Evolutionary conservation across 139 green algal genomes (phyloP).

Genomic region (Dunaliella primolecta): DNA sequence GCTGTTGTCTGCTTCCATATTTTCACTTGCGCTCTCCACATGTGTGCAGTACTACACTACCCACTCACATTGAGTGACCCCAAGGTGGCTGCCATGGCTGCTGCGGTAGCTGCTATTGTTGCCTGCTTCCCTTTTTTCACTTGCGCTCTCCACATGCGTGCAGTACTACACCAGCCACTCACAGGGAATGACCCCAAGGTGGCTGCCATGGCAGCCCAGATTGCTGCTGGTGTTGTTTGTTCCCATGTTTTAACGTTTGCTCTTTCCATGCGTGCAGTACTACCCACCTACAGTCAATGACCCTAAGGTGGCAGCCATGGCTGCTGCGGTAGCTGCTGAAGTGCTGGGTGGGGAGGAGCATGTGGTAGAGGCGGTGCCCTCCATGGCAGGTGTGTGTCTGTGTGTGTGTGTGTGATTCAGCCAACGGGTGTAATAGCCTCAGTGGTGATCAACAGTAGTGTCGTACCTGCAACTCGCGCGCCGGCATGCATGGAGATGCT

Average conservation of each 20-base stretch:
- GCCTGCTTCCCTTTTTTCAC: too few species aligned
- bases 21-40: too few species aligned
- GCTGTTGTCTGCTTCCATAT: too few species aligned
- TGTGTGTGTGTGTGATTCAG: background rate
- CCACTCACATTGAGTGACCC: conserved; percentile 78
- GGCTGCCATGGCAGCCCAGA: conserved; percentile 51
- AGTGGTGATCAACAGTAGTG: too few species aligned
- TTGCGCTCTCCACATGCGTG: too few species aligned
- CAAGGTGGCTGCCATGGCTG: conserved; percentile 46
- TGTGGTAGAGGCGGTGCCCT: conserved; percentile 26
- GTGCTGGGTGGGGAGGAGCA: conserved; percentile 14
- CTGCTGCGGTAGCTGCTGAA: conserved; percentile 45
- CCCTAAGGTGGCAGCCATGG: conserved; percentile 46
- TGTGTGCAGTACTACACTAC: conserved; percentile 55
- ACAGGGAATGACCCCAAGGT: conserved; percentile 68
- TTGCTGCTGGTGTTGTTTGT: too few species aligned
- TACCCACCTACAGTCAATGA: conserved; percentile 85
- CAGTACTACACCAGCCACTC: conserved; percentile 64
- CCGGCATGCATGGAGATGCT: too few species aligned
- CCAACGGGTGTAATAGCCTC: too few species aligned
- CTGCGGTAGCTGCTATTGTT: conserved; percentile 58
- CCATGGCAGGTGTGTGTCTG: conserved; percentile 24
- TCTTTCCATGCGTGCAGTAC: too few species aligned
- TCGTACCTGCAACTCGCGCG: too few species aligned
- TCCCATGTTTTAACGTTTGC: too few species aligned